These are phyloP conservation scores for Penicillium italicum DNA, from an alignment of 2,329 filamentous ascomycete genomes.

Conservation along the genomic window DNA sequence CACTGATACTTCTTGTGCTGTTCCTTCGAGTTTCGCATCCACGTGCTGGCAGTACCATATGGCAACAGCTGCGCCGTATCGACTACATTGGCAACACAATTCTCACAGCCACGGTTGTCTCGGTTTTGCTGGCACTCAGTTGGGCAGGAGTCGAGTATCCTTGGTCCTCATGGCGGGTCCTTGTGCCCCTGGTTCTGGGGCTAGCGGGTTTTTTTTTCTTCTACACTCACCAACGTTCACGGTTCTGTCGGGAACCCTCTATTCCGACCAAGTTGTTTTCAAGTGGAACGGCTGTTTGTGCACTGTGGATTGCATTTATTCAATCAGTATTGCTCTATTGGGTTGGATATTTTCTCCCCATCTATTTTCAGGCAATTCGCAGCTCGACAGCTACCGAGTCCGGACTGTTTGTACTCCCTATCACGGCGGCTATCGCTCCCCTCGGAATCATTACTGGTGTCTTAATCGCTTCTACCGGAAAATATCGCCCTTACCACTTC, in stretches of 20 bases:
- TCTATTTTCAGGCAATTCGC: slow-evolving; percentile 48
- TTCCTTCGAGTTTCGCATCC: slow-evolving; percentile 14
- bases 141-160: slow-evolving; percentile 30
- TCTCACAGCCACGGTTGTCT: slow-evolving; percentile 26
- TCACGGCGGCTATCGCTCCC: slow-evolving; percentile 22
- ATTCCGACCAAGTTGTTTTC: slow-evolving; percentile 1
- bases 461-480: slow-evolving; percentile 33
- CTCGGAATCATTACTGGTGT: slow-evolving; percentile 30
- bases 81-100: slow-evolving; percentile 32
- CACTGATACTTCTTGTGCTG: not conserved
- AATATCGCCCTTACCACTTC: slow-evolving; percentile 32
- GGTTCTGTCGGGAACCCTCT: not conserved
- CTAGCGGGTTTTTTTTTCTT: slow-evolving; percentile 25
- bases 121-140: slow-evolving; percentile 31
- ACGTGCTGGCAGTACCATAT: not conserved
- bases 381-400: slow-evolving; percentile 32
- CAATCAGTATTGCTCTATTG: slow-evolving; percentile 15
- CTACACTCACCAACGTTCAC: slow-evolving; percentile 18
- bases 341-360: slow-evolving; percentile 37
- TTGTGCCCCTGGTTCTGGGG: slow-evolving; percentile 31
- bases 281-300: not conserved
- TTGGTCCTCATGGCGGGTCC: slow-evolving; percentile 31
- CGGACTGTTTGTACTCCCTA: slow-evolving; percentile 33
- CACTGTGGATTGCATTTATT: slow-evolving; percentile 13
- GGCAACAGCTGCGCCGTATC: slow-evolving; percentile 11